phyloP scores from a whole-genome alignment of 768 basidiomycete species.

The Termitomyces sp. region DNA sequence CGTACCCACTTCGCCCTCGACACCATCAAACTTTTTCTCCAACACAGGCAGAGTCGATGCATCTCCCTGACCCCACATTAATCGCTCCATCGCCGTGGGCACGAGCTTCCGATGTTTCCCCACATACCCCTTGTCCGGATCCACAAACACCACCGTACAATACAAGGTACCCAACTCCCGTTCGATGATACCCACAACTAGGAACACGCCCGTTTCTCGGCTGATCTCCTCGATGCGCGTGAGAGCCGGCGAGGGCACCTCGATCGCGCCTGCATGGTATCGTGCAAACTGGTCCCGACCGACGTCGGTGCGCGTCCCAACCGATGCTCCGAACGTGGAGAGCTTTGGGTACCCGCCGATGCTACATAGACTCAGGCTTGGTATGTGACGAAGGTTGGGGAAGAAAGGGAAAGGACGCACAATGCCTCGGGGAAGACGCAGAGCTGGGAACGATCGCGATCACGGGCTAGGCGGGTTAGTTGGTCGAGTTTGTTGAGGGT shows the following conservation, averaged over 20 bases:
- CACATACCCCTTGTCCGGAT: constrained; percentile 48
- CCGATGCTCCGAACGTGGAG: constrained; percentile 47
- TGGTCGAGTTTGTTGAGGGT: constrained; percentile 50
- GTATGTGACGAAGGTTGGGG: not conserved
- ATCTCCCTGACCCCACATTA: constrained; percentile 64
- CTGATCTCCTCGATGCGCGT: constrained; percentile 46
- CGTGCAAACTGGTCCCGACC: constrained; percentile 59
- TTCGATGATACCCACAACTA: constrained; percentile 62
- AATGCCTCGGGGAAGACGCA: constrained; percentile 60
- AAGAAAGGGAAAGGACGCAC: constrained; percentile 22
- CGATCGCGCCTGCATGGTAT: constrained; percentile 54
- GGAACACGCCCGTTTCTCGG: constrained; percentile 45
- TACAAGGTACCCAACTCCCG: constrained; percentile 58
- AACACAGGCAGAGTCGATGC: constrained; percentile 50
- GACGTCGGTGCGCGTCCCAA: constrained; percentile 46
- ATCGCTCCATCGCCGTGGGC: constrained; percentile 57
- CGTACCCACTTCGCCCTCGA: constrained; percentile 25
- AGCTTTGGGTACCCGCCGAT: constrained; percentile 58
- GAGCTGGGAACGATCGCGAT: constrained; percentile 44
- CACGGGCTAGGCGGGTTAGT: constrained; percentile 41
- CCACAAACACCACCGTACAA: constrained; percentile 57
- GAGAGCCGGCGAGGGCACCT: constrained; percentile 50
- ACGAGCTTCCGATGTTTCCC: constrained; percentile 64
- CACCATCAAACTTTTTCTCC: constrained; percentile 32
- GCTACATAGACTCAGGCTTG: constrained; percentile 3